Evolutionary conservation across 768 basidiomycete genomes (phyloP), one percentile per base, ranked within the genome.

Genomic region (Boletus eberwhitei): DNA sequence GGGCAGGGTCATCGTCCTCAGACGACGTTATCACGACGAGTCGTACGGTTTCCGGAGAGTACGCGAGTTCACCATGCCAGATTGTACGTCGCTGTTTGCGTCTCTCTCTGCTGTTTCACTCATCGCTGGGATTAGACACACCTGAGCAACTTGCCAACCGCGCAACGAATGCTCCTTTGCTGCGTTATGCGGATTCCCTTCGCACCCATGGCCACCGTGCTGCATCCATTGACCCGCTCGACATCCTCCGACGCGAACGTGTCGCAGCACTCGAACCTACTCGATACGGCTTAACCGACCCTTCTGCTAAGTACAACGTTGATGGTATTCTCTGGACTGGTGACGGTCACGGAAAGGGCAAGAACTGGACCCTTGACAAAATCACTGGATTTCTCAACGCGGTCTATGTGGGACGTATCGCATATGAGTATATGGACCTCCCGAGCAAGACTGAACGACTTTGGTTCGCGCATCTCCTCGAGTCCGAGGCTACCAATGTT

Each of bases 361-460:
- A 64, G 64, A 80, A 70, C 69, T 90, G 88, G 86, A 79, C 82
- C 1, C 76, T 96, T 24, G 78, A 78, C 32, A 80, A 89, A 41
- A 90, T 97, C 55, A 80, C 79, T 4, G 66, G 75, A 16, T 87
- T 90, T 67, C 75, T 97, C 13, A 81, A 86, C 51, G 71, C 75
- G 1, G 79, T 89, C 1, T 97, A 97, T 65, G 88, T 91, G 29
- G 89, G 87, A 2, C 82, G 83, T 22, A 91, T 97, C 60, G 93
- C 89, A 1, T 91, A 94, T 64, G 94, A 97, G 79, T 93, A 86
- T 54, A 91, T 92, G 89, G 90, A 94, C 69, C 87, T 89, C 13
- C 86, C 88, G 0, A 86, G 82, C 54, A 92, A 91, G 74, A 88
- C 85, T 0, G 92, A 93, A 71, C 80, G 90, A 0, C 76, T 90